Conservation (phyloP, 305 asterid genomes). For the Ajuga reptans region DNA sequence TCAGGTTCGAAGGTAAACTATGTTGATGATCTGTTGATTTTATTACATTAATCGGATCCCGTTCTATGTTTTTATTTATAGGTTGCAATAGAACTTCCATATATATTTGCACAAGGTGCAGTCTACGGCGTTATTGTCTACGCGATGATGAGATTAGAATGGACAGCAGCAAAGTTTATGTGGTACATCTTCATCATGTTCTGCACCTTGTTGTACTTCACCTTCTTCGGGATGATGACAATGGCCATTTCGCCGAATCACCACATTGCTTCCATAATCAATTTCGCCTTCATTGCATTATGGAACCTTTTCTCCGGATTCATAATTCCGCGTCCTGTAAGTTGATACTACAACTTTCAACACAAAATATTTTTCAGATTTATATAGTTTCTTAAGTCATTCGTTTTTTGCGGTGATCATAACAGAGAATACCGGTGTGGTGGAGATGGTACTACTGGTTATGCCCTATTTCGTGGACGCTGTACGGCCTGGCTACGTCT, state of each 20-base stretch:
- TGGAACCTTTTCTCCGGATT: slow-evolving; percentile 54
- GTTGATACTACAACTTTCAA: too few species aligned
- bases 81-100: slow-evolving; percentile 47
- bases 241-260: slow-evolving; percentile 43
- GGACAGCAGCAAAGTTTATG: slow-evolving; percentile 37
- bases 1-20: too few species aligned
- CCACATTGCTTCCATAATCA: slow-evolving; percentile 31
- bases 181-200: slow-evolving; percentile 46
- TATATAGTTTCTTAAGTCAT: not conserved
- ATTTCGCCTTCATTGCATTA: slow-evolving; percentile 11
- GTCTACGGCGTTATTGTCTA: slow-evolving; percentile 30
- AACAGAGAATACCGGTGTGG: slow-evolving; percentile 38
- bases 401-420: not conserved
- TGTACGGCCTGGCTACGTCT: too few species aligned
- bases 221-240: slow-evolving; percentile 51
- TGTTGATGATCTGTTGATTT: too few species aligned
- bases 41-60: too few species aligned
- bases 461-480: slow-evolving; percentile 31
- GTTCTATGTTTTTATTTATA: slow-evolving; percentile 20
- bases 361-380: too few species aligned
- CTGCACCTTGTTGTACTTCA: slow-evolving; percentile 39
- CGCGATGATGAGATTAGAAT: slow-evolving; percentile 41
- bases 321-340: slow-evolving; percentile 43
- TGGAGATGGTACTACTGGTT: slow-evolving; percentile 45
- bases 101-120: slow-evolving; percentile 35